A percentile compares a stretch with the other conserved stretches of the same genome.
Evolutionary conservation across 768 basidiomycete genomes (phyloP).

Genomic region (Paxillus rubicundulus): DNA sequence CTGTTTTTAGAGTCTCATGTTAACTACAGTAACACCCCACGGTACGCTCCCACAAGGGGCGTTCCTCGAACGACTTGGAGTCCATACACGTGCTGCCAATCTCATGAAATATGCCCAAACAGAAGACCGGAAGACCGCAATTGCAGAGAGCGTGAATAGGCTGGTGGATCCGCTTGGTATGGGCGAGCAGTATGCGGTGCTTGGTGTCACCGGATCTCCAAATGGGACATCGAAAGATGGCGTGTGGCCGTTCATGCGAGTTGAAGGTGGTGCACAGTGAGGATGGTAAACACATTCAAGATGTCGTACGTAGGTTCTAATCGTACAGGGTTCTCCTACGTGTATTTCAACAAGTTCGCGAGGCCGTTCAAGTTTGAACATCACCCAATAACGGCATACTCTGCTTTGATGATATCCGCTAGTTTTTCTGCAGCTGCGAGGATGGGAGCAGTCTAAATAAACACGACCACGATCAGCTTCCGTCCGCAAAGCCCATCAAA

Average conservation of each 20-base stretch:
- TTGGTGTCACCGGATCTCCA: slow-evolving; percentile 49
- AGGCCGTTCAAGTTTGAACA: background rate
- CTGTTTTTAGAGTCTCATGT: slow-evolving; percentile 5
- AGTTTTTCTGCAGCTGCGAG: slow-evolving; percentile 36
- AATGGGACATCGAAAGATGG: slow-evolving; percentile 7
- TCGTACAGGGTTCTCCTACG: no score
- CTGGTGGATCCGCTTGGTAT: slow-evolving; percentile 81
- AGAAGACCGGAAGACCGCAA: slow-evolving; percentile 49
- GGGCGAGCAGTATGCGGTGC: slow-evolving; percentile 83
- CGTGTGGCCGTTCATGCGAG: slow-evolving; percentile 33
- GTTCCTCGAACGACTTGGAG: slow-evolving; percentile 80
- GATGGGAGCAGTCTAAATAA: slow-evolving; percentile 24
- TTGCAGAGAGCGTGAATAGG: slow-evolving; percentile 60
- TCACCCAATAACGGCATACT: slow-evolving; percentile 6
- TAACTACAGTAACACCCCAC: slow-evolving; percentile 39
- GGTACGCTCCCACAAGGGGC: slow-evolving; percentile 73
- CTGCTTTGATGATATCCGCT: slow-evolving; percentile 32
- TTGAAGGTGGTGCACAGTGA: background rate
- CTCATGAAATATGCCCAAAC: slow-evolving; percentile 52
- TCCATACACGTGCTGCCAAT: slow-evolving; percentile 60
- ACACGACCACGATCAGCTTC: background rate
- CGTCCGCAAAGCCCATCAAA: background rate
- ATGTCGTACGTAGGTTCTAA: no score
- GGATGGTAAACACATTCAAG: background rate
- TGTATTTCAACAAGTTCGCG: background rate